Base-by-base conservation (phyloP, 164 flowering plant genomes). In the Dillenia suffruticosa region DNA sequence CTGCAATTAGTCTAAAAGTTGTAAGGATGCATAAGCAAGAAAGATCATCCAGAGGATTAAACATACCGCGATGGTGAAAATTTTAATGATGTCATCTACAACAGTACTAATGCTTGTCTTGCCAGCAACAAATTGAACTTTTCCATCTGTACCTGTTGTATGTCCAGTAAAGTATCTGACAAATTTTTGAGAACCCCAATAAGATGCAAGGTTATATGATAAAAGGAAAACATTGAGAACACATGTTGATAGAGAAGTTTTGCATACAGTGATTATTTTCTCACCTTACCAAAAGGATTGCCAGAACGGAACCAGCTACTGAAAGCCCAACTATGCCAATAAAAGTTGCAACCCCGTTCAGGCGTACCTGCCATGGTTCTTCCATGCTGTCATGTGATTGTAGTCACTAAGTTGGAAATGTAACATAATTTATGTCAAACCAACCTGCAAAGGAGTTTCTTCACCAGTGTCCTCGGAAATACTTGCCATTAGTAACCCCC, bases 401-500 rank as follows among this genome's bases (percentile, higher is more conserved):
- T 32, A 32, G 40, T 32, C 40, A 32, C 40, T 4, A 32, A 6
- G 40, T 32, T 32, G 40, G 4, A 6, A 32, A 32, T 0, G 7
- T 32, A 13, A 15, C 13, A 10, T 9, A 9, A 49, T n/a, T 17
- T 61, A 10, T 44, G 15, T 49, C 16, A 52, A 32, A 56, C 50
- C 17, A 62, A 90, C 99, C 94, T 95, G 99, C 86, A 95, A 83
- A 0, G 99, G 99, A 44, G 99, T 95, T 72, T 95, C 99, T 81
- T 95, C 99, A 63, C 97, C 97, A 68, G 77, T 86, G 63, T 95
- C 99, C 70, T 90, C 97, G 24, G 97, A 85, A 14, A 95, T 90
- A 75, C 96, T 92, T 40, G 97, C 94, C 99, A 95, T 92, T 12
- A 95, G 84, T 72, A 92, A 68, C 54, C 99, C 99, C 99, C 99